These are phyloP conservation scores for Xerocomellus chrysenteron DNA, from an alignment of 768 basidiomycete genomes.

Conservation along the genomic window DNA sequence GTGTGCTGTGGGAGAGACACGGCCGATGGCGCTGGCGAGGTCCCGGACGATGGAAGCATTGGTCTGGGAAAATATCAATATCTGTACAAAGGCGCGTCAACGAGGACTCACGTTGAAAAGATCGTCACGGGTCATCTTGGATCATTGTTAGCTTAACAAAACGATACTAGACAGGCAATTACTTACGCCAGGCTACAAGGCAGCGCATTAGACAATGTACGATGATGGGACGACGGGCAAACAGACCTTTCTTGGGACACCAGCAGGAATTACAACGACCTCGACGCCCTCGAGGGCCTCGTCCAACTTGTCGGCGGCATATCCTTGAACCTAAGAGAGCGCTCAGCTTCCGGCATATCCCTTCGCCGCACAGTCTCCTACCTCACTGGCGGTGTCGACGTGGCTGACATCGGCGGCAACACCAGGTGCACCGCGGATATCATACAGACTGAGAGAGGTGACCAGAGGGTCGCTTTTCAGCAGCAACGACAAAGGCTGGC, in stretches of 20 bases:
- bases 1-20: conserved; percentile 87
- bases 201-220: conserved; percentile 26
- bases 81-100: background rate
- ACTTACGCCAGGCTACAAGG: conserved; percentile 78
- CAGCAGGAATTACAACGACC: conserved; percentile 97
- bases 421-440: conserved; percentile 46
- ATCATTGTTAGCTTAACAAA: conserved; percentile 26
- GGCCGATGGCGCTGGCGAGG: conserved; percentile 85
- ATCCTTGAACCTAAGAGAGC: conserved; percentile 67
- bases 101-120: conserved; percentile 79
- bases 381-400: conserved; percentile 86
- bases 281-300: conserved; percentile 85
- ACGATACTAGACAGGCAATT: background rate
- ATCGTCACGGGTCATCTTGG: conserved; percentile 93
- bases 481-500: conserved; percentile 87
- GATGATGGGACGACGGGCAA: background rate
- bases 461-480: conserved; percentile 93
- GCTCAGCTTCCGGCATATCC: background rate
- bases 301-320: conserved; percentile 83
- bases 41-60: conserved; percentile 98
- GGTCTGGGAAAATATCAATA: conserved; percentile 49
- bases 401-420: conserved; percentile 98
- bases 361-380: conserved; percentile 33
- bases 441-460: conserved; percentile 67
- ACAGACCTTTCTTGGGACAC: conserved; percentile 94